phyloP scores from a whole-genome alignment of 2,329 filamentous ascomycete species.

The Xylaria sp. region DNA sequence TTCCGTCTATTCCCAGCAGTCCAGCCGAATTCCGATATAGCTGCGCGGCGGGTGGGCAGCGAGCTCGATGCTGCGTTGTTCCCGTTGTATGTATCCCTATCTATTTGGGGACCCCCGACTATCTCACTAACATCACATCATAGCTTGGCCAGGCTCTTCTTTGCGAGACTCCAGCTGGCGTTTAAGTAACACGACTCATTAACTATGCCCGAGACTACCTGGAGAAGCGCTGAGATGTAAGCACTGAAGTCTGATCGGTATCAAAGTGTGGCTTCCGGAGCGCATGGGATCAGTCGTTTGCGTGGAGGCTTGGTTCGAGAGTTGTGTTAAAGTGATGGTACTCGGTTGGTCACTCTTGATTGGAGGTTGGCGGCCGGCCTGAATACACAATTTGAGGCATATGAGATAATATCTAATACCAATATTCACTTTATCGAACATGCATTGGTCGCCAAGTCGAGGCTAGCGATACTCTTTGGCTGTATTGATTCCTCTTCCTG shows the following conservation, averaged over 20 bases:
- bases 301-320: background rate
- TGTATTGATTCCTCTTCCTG: too few relatives aligned
- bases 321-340: background rate
- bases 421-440: background rate
- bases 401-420: slow-evolving; percentile 23
- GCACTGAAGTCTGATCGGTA: too few relatives aligned
- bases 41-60: slow-evolving; percentile 27
- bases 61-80: slow-evolving; percentile 26
- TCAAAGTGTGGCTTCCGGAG: background rate
- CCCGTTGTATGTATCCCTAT: slow-evolving; percentile 21
- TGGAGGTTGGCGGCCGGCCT: background rate
- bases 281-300: background rate
- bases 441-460: background rate
- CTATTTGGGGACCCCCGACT: too few relatives aligned
- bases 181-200: slow-evolving; percentile 2
- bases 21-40: slow-evolving; percentile 15
- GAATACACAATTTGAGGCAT: background rate
- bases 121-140: slow-evolving; percentile 11
- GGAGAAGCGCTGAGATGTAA: background rate
- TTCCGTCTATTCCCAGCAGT: slow-evolving; percentile 16
- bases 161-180: slow-evolving; percentile 23
- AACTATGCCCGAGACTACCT: background rate
- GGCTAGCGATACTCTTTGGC: too few relatives aligned
- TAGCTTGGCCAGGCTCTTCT: slow-evolving; percentile 26
- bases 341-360: background rate